These are phyloP conservation scores for Hypoxylon sp. DNA, from an alignment of 2,329 filamentous ascomycete species.

Conservation along the genomic window DNA sequence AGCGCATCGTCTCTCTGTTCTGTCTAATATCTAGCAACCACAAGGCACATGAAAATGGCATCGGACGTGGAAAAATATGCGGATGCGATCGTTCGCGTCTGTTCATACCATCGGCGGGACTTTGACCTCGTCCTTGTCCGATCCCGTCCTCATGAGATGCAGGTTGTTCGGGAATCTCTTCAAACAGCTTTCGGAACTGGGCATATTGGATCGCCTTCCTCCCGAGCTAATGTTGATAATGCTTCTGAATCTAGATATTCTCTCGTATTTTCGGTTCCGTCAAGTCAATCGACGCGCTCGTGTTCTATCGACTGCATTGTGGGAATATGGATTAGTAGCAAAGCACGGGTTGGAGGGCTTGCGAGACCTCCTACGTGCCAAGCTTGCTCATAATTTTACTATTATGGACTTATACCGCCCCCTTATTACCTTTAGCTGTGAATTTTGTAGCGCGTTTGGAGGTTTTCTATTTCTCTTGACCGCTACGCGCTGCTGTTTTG, in stretches of 20 bases:
- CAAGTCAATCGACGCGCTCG: background rate
- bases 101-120: conserved; percentile 1
- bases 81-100: background rate
- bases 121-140: background rate
- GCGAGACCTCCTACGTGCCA: background rate
- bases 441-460: background rate
- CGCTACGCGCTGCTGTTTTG: conserved; percentile 12
- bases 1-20: background rate
- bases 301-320: background rate
- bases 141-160: background rate
- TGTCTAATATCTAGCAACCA: background rate
- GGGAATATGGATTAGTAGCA: background rate
- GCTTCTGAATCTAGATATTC: background rate
- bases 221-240: background rate
- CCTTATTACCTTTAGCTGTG: background rate
- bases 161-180: no score
- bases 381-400: background rate
- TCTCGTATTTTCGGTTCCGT: background rate
- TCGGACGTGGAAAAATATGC: background rate
- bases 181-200: background rate
- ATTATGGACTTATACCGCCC: background rate
- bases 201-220: background rate
- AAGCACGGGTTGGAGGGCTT: background rate
- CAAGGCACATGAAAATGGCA: background rate
- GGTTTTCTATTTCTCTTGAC: conserved; percentile 1